Evolutionary conservation across 78 protist species (phyloP).

Genomic region (Isochrysis galbana): DNA sequence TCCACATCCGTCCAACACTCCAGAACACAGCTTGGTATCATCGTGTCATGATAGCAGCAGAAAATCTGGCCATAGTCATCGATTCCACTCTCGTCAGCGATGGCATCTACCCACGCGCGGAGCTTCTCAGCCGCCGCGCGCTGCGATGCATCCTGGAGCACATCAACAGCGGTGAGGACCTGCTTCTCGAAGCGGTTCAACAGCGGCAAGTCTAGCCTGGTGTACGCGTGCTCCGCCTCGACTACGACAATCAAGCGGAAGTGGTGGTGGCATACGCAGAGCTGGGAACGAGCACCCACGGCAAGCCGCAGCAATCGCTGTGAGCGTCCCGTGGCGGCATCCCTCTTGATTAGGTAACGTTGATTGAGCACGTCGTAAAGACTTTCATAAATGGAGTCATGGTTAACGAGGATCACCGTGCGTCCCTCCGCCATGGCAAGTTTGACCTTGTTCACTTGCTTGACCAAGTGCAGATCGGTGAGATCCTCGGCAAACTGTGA

Average conservation of each 20-base stretch:
- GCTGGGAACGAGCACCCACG: slow-evolving; percentile 41
- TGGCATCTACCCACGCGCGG: not conserved
- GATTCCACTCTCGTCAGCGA: not conserved
- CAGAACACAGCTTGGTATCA: too few species aligned
- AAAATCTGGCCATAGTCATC: too few species aligned
- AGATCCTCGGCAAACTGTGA: slow-evolving; percentile 36
- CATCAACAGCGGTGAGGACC: not conserved
- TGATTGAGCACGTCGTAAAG: slow-evolving; percentile 74
- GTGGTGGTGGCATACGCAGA: slow-evolving; percentile 20
- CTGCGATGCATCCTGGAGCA: too few species aligned
- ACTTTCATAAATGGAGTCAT: slow-evolving; percentile 54
- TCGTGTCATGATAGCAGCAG: too few species aligned
- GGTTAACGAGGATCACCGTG: slow-evolving; percentile 45
- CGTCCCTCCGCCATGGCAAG: slow-evolving; percentile 51
- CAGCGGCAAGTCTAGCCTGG: slow-evolving; percentile 36
- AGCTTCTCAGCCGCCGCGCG: not conserved
- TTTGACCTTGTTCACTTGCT: slow-evolving; percentile 31
- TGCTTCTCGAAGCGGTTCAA: slow-evolving; percentile 75
- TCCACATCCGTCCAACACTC: too few species aligned
- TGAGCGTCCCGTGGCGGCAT: not conserved
- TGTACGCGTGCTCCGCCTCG: slow-evolving; percentile 23
- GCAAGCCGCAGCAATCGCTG: slow-evolving; percentile 36
- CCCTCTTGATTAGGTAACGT: slow-evolving; percentile 30
- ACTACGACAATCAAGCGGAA: slow-evolving; percentile 42
- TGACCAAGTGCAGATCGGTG: not conserved